phyloP scores from a whole-genome alignment of 164 flowering plant species.

The Berberis thunbergii region DNA sequence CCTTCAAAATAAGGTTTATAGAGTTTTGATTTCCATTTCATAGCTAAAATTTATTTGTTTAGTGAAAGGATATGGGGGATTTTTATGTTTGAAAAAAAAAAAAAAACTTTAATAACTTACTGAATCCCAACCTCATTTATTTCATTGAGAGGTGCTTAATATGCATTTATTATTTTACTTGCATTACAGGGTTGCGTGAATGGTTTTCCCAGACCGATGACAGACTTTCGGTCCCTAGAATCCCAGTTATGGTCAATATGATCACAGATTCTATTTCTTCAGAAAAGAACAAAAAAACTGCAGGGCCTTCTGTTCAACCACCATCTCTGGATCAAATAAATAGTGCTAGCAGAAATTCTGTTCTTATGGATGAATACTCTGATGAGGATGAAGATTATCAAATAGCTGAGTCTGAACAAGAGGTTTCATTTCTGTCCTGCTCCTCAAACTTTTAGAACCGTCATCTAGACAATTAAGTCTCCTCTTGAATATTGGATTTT shows the following conservation, averaged over 20 bases:
- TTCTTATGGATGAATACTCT: slow-evolving; percentile 79
- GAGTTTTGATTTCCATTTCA: too few relatives aligned
- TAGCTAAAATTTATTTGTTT: too few relatives aligned
- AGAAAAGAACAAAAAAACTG: slow-evolving; percentile 36
- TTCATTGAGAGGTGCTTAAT: too few relatives aligned
- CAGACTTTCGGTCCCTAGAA: slow-evolving; percentile 60
- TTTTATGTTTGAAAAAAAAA: too few relatives aligned
- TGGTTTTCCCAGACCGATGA: slow-evolving; percentile 96
- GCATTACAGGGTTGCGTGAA: slow-evolving; percentile 78
- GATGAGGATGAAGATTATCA: slow-evolving; percentile 96
- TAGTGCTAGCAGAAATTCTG: slow-evolving; percentile 56
- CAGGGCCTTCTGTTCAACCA: slow-evolving; percentile 33
- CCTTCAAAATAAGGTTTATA: too few relatives aligned
- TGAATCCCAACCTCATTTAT: too few relatives aligned
- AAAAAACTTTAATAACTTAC: too few relatives aligned
- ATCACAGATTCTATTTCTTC: slow-evolving; percentile 52
- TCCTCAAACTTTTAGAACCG: background rate
- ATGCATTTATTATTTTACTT: background rate
- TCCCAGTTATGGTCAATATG: slow-evolving; percentile 95
- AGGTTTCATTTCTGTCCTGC: slow-evolving; percentile 37
- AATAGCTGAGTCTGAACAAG: slow-evolving; percentile 58
- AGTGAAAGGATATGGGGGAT: too few relatives aligned
- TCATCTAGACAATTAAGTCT: background rate
- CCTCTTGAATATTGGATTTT: background rate
- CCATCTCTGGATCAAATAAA: slow-evolving; percentile 48